Percentiles rank a stretch among this genome's conserved stretches.
These are phyloP conservation scores for Rhypophila decipiens DNA, from an alignment of 495 filamentous ascomycete genomes.

Conservation along the genomic window DNA sequence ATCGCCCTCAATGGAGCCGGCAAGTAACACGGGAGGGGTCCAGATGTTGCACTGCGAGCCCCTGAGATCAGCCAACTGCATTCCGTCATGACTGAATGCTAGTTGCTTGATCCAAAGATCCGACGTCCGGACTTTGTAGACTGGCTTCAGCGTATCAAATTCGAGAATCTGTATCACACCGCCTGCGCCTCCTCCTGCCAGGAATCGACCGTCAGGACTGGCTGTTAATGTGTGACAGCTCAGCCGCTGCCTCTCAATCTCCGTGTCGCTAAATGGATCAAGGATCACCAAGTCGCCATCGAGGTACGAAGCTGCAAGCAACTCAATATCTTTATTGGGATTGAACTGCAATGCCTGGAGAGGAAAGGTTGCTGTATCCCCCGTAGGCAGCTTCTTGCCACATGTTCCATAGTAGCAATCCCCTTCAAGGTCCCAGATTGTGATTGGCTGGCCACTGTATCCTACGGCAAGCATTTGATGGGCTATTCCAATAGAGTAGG, in stretches of 20 bases:
- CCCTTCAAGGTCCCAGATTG: conserved; percentile 8
- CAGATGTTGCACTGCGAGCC: background rate
- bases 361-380: conserved; percentile 14
- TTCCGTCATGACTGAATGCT: background rate
- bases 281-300: background rate
- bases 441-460: conserved; percentile 8
- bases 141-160: conserved; percentile 6
- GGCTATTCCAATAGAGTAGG: no score
- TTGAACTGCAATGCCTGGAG: background rate
- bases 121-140: background rate
- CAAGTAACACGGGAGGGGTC: background rate
- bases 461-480: background rate
- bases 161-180: conserved; percentile 23
- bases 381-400: conserved; percentile 16
- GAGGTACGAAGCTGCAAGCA: background rate
- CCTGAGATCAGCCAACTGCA: background rate
- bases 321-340: background rate
- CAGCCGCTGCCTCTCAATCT: conserved; percentile 7
- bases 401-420: conserved; percentile 23
- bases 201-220: conserved; percentile 18
- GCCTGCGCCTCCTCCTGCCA: conserved; percentile 14
- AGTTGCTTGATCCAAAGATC: background rate
- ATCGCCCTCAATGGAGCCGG: background rate
- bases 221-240: conserved; percentile 17
- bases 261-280: background rate